Evolutionary conservation across 2,329 filamentous ascomycete genomes (phyloP), one percentile per base, ranked within the genome.

Genomic region (Colletotrichum tabaci): DNA sequence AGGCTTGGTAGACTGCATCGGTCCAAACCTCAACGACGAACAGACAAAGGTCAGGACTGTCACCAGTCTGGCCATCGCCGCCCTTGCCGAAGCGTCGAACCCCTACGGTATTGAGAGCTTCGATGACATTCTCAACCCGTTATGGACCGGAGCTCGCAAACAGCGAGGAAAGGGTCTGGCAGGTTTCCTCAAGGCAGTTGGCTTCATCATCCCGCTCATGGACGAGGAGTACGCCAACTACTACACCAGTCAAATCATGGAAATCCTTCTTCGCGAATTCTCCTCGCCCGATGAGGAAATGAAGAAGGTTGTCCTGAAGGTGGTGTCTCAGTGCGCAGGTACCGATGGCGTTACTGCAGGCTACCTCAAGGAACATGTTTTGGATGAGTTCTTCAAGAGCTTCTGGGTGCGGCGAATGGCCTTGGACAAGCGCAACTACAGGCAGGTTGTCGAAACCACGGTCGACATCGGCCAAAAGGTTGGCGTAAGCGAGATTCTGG

Each of bases 221-320:
- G 96, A 99, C 84, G 96, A 99, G 83, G 96, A 99, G 80, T 98
- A 98, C 81, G 96, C 96, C 83, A 98, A 98, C 81, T 99, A 99
- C 84, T 99, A 99, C 79, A 98, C 96, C 10, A 94, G 92, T 76
- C 95, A 99, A 82, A 98, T 99, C 78, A 98, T 99, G 96, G 96
- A 98, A 82, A 98, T 98, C 77, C 86, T 99, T 16, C 90, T 98
- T 40, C 91, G 96, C 77, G 96, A 99, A 80, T 99, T 99, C 79
- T 93, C 95, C 8, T 98, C 96, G 0, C 96, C 96, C 0, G 96
- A 99, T 75, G 96, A 99, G 82, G 96, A 99, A 83, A 99, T 99
- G 96, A 99, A 98, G 85, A 99, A 99, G 85, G 96, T 99, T 1
- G 96, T 99, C 9, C 86, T 99, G 70, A 98, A 98, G 83, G 96